phyloP scores from a whole-genome alignment of 352 stramenopile species.

The Phytophthora pseudosyringae region DNA sequence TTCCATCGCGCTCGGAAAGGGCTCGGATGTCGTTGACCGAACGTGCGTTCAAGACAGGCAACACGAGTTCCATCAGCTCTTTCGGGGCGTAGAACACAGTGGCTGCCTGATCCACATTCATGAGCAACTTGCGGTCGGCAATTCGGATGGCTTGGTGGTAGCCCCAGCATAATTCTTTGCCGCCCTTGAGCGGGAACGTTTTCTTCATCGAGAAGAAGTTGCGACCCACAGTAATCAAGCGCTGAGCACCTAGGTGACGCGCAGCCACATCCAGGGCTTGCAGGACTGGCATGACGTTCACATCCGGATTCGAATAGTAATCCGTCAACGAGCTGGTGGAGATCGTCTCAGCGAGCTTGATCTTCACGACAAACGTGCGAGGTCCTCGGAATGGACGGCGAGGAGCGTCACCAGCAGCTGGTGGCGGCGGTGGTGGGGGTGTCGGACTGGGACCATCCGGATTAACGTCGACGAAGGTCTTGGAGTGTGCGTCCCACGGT shows the following conservation, averaged over 20 bases:
- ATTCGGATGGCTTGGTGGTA: constrained; percentile 76
- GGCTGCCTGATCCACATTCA: constrained; percentile 76
- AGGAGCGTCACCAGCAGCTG: neutral
- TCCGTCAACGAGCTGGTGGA: constrained; percentile 36
- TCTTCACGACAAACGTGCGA: constrained; percentile 61
- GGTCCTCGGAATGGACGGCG: constrained; percentile 30
- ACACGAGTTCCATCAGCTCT: constrained; percentile 55
- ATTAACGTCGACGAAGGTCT: constrained; percentile 52
- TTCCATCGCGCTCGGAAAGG: constrained; percentile 44
- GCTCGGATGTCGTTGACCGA: constrained; percentile 32
- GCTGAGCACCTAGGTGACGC: constrained; percentile 57
- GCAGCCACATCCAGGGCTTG: constrained; percentile 71
- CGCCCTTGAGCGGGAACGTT: constrained; percentile 49
- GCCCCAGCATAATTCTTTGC: constrained; percentile 72
- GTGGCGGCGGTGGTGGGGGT: too few relatives aligned
- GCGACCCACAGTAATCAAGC: constrained; percentile 59
- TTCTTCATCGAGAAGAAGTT: constrained; percentile 74
- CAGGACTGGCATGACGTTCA: constrained; percentile 63
- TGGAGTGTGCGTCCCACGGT: too few relatives aligned
- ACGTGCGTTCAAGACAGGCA: constrained; percentile 40
- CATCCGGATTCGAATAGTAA: constrained; percentile 53
- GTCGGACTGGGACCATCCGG: constrained; percentile 32
- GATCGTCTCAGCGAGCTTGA: constrained; percentile 66
- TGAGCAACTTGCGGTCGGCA: constrained; percentile 57
- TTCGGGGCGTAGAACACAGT: constrained; percentile 68